phyloP scores from a whole-genome alignment of 2,329 filamentous ascomycete species.

The Hypoxylon sp. region DNA sequence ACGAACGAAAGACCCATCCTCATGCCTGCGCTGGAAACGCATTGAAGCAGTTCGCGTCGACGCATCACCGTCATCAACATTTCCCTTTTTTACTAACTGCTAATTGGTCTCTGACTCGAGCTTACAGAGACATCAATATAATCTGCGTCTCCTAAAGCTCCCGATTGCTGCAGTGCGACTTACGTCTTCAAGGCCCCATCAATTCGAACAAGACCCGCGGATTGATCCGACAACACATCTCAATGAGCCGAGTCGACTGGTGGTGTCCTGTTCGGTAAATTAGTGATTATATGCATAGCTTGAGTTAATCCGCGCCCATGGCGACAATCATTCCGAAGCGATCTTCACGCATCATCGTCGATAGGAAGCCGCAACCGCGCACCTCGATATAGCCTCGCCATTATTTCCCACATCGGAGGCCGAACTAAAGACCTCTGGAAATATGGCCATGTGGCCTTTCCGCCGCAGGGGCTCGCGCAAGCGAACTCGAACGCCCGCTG shows the following conservation, averaged over 20 bases:
- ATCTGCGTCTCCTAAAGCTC: constrained; percentile 39
- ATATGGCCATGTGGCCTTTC: constrained; percentile 88
- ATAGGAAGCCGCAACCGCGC: constrained; percentile 45
- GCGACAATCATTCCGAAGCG: constrained; percentile 49
- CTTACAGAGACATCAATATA: constrained; percentile 35
- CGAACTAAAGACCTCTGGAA: constrained; percentile 34
- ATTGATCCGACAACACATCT: constrained; percentile 35
- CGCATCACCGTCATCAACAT: constrained; percentile 4
- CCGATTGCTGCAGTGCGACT: constrained; percentile 42
- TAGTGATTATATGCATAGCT: constrained; percentile 36
- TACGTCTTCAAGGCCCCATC: constrained; percentile 21
- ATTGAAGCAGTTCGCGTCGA: constrained; percentile 38
- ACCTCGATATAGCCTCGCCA: constrained; percentile 40
- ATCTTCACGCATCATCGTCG: constrained; percentile 46
- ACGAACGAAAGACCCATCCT: constrained; percentile 31
- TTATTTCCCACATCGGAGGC: constrained; percentile 17
- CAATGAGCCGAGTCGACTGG: constrained; percentile 18
- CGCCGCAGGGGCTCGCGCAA: constrained; percentile 78
- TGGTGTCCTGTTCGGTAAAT: constrained; percentile 26
- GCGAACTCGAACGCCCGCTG: constrained; percentile 57
- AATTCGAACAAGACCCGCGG: constrained; percentile 29
- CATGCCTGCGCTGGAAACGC: constrained; percentile 41
- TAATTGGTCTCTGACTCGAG: constrained; percentile 28
- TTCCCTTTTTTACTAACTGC: constrained; percentile 16
- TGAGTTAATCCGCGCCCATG: constrained; percentile 51